These are phyloP conservation scores for Colletotrichum caudatum DNA, from an alignment of 2,329 filamentous ascomycete genomes.

Conservation along the genomic window DNA sequence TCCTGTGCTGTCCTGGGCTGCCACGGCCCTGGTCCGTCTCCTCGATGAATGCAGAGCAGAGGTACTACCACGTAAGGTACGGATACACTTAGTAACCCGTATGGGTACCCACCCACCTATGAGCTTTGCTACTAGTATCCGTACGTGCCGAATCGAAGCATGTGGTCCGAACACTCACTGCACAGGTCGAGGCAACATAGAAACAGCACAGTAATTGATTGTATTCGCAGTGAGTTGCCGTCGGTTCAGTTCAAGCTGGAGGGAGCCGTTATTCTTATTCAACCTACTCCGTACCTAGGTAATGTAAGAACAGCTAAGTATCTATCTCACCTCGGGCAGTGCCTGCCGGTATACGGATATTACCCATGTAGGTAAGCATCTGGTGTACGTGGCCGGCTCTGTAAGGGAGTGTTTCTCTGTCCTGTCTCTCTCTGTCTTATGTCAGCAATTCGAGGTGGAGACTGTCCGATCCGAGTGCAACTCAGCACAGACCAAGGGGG, in stretches of 20 bases:
- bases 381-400: slow-evolving; percentile 36
- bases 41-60: not conserved
- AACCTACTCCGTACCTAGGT: too few species aligned
- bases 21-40: not conserved
- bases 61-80: too few species aligned
- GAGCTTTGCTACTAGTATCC: too few species aligned
- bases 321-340: too few species aligned
- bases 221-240: not conserved
- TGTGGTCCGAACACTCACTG: slow-evolving; percentile 31
- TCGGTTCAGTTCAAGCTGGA: slow-evolving; percentile 22
- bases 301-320: too few species aligned
- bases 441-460: slow-evolving; percentile 13
- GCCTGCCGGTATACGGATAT: too few species aligned
- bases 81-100: too few species aligned
- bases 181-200: not conserved
- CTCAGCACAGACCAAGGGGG: not conserved
- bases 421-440: not conserved
- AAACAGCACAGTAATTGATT: not conserved
- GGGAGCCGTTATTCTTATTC: not conserved
- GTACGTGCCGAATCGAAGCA: not conserved
- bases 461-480: not conserved
- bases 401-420: slow-evolving; percentile 13
- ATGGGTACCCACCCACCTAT: too few species aligned
- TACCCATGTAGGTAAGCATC: slow-evolving; percentile 1
- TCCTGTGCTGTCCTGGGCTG: too few species aligned